Conservation (phyloP, 164 flowering plant species). For the Magnolia sinica region DNA sequence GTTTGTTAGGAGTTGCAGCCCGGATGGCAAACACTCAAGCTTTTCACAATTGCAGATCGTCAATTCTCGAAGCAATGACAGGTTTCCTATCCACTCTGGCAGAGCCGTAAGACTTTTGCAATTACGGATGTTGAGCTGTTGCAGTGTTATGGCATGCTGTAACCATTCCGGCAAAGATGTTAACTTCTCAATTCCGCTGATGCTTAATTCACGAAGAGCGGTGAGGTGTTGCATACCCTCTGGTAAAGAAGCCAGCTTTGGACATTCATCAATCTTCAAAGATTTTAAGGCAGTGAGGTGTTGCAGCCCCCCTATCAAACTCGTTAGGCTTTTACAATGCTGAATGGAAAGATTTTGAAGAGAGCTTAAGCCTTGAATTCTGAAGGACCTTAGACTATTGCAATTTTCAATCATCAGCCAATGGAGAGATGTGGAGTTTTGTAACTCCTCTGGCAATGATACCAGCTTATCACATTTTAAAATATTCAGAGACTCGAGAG, state of each 20-base stretch:
- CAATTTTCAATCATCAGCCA: constrained; percentile 5
- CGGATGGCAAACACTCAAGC: too few relatives aligned
- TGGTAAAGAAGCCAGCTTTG: neutral
- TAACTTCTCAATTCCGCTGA: neutral
- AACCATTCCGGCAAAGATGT: neutral
- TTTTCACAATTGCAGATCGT: neutral
- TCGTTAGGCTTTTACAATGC: neutral
- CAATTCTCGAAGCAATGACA: neutral
- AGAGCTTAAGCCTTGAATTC: neutral
- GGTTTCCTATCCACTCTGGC: neutral
- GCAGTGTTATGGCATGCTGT: neutral
- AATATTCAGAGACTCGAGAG: neutral
- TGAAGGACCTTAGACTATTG: neutral
- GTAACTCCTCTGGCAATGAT: neutral
- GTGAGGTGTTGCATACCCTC: neutral
- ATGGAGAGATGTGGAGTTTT: constrained; percentile 7
- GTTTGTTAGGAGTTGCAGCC: too few relatives aligned
- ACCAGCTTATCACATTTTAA: neutral
- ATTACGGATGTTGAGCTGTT: neutral
- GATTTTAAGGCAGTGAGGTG: neutral
- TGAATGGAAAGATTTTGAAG: neutral
- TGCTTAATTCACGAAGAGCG: neutral
- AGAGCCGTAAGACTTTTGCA: neutral
- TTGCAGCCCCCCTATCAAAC: neutral
- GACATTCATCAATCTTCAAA: neutral